Evolutionary conservation across 345 rosid species (phyloP).

Genomic region (Salix brachista): DNA sequence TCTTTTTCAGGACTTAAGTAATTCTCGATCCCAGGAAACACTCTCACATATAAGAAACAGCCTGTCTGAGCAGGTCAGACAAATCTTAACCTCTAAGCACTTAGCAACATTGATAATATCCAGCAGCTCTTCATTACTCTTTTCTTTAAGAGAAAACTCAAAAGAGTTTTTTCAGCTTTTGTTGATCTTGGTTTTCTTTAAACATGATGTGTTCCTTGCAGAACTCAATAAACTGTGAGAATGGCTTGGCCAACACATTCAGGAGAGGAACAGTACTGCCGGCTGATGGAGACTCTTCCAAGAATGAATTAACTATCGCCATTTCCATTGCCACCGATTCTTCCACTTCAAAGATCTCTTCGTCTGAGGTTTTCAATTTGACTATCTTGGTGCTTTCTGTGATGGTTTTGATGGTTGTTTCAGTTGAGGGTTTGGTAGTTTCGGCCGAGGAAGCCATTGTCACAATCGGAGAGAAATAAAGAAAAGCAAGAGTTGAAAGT

Average conservation of each 20-base stretch:
- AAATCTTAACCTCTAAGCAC: conserved; percentile 8
- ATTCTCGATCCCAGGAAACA: conserved; percentile 5
- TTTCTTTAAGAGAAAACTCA: not conserved
- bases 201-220: not conserved
- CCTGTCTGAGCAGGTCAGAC: not conserved
- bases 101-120: conserved; percentile 7
- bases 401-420: too few relatives aligned
- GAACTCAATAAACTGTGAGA: not conserved
- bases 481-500: too few relatives aligned
- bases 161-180: not conserved
- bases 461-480: too few relatives aligned
- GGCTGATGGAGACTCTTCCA: not conserved
- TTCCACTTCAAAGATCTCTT: not conserved
- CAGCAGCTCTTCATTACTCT: not conserved
- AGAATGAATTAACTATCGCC: not conserved
- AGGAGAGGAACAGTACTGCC: not conserved
- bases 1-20: conserved; percentile 22
- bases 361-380: not conserved
- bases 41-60: conserved; percentile 8
- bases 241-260: not conserved
- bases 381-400: not conserved
- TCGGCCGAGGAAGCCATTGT: too few relatives aligned
- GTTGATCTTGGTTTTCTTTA: not conserved
- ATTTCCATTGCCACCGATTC: not conserved
- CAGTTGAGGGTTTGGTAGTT: too few relatives aligned